Conservation (phyloP, 164 flowering plant genomes). For the Nelumbo lutea region DNA sequence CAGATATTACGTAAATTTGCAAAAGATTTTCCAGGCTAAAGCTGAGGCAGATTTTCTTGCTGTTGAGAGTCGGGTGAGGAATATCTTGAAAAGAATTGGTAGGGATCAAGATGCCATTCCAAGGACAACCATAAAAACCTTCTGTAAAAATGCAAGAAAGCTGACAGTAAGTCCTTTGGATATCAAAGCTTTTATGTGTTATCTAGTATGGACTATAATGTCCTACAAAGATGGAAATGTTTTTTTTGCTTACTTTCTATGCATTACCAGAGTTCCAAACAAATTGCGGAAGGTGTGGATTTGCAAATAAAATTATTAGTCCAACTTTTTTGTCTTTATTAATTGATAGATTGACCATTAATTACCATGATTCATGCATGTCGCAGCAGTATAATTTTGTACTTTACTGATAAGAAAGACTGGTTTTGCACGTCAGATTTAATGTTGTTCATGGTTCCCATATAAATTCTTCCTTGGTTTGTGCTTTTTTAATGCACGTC, state of each 20-base stretch:
- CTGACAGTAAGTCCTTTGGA: slow-evolving; percentile 46
- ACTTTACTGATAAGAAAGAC: not conserved
- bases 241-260: not conserved
- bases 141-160: slow-evolving; percentile 91
- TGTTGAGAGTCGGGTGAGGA: slow-evolving; percentile 59
- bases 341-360: too few relatives aligned
- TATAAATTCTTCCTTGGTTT: too few relatives aligned
- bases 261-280: not conserved
- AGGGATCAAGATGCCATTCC: slow-evolving; percentile 70
- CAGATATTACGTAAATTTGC: slow-evolving; percentile 86
- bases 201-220: not conserved
- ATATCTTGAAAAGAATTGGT: slow-evolving; percentile 71
- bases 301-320: not conserved
- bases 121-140: slow-evolving; percentile 58
- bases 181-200: not conserved
- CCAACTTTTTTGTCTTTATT: not conserved
- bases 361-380: not conserved
- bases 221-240: not conserved
- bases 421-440: not conserved
- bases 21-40: slow-evolving; percentile 87
- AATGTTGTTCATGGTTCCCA: not conserved
- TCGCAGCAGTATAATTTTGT: too few relatives aligned
- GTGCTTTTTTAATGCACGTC: too few relatives aligned
- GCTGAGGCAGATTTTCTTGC: slow-evolving; percentile 85
- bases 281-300: not conserved